Base-by-base conservation (phyloP, 225 moss, liverwort and hornwort species). In the Polytrichum formosum region DNA sequence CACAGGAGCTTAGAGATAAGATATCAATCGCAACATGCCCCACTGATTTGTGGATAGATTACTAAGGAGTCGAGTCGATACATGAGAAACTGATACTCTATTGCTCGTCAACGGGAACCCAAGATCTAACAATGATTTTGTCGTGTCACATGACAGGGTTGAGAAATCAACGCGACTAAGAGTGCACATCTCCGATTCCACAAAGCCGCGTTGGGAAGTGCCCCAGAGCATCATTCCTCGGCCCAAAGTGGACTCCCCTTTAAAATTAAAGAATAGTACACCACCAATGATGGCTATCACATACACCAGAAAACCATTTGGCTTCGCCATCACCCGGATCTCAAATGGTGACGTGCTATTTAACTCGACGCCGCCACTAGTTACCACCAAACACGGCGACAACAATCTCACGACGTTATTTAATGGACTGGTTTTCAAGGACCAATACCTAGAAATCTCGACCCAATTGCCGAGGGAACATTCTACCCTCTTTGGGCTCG, bases 361-460 rank as follows among this genome's bases (percentile, higher is more conserved):
- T 55, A 97, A 93, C 31, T 89, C 84, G 54, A 92, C 94, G 1
- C 92, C 87, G 26, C 80, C 83, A 1, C 18, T 54, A 1, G 1
- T 5, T 4, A 17, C 55, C 6, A 20, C 27, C 2, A 31, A 31
- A 31, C 31, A 16, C 46, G 3, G 13, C 13, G 0, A 25, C 31
- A 46, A 72, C 3, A 67, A 67, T 7, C 67, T 27, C 17, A 30
- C 31, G 0, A 10, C 60, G 23, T 30, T 25, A 28, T 83, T 87
- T 67, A 83, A 82, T 8, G 66, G 86, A 2, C 29, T 96, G 68
- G 78, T 93, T 26, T 96, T 96, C 88, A 87, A 91, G 79, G 91
- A 96, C 67, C 88, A 90, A 74, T 96, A 91, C 70, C 69, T 96
- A 37, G 93, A 96, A 71, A 78, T 96, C 54, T 91, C 93, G 3